Percentiles rank a stretch among this genome's conserved stretches.
Evolutionary conservation across 2,329 filamentous ascomycete species (phyloP).

Genomic region (Aspergillus aculeatinus): DNA sequence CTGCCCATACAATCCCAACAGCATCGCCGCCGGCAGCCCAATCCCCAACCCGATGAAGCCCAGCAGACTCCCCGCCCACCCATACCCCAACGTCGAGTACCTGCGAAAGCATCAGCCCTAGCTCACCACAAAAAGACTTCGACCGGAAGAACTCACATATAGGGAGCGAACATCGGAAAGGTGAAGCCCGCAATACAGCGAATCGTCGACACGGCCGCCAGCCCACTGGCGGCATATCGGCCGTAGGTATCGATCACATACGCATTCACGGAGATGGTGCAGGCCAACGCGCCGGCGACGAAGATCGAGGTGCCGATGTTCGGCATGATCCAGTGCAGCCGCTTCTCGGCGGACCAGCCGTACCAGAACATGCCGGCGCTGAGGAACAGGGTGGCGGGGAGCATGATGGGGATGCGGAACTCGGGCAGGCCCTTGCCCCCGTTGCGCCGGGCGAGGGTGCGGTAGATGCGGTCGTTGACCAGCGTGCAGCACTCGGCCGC

Average conservation of each 20-base stretch:
- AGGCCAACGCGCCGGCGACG: conserved; percentile 43
- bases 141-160: conserved; percentile 16
- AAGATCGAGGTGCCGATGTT: conserved; percentile 52
- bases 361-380: conserved; percentile 58
- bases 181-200: conserved; percentile 33
- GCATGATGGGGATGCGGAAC: conserved; percentile 59
- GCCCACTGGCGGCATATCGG: conserved; percentile 33
- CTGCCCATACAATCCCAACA: conserved; percentile 50
- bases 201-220: conserved; percentile 28
- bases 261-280: conserved; percentile 36
- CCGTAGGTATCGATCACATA: conserved; percentile 37
- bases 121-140: too few species aligned
- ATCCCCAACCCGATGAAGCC: conserved; percentile 35
- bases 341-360: conserved; percentile 54
- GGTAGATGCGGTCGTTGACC: conserved; percentile 12
- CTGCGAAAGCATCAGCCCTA: too few species aligned
- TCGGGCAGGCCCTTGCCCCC: conserved; percentile 54
- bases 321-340: conserved; percentile 54
- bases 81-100: conserved; percentile 28
- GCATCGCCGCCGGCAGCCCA: conserved; percentile 45
- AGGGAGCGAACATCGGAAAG: conserved; percentile 37
- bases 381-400: conserved; percentile 52
- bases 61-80: conserved; percentile 38
- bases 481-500: conserved; percentile 46
- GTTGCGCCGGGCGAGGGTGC: conserved; percentile 40